Evolutionary conservation across 2,329 filamentous ascomycete species (phyloP), one percentile per base, ranked within the genome.

Genomic region (Colletotrichum acutatum): DNA sequence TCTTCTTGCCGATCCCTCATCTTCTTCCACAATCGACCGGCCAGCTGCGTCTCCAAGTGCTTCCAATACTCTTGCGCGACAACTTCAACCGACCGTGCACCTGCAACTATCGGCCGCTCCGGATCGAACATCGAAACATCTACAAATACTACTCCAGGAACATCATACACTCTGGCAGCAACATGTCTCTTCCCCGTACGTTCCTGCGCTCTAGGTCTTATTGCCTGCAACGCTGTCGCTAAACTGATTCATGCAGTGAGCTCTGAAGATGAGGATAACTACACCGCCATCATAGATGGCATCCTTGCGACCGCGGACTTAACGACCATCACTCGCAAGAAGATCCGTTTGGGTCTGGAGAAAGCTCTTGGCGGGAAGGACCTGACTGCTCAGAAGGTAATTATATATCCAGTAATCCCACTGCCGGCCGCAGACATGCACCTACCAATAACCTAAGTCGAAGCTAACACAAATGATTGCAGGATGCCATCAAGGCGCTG

Each of bases 401-500:
- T 34, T 34, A 34, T 71, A 42, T 4, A 9, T 24, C 30, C 26
- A 12, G 12, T 19, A 24, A 37, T 30, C 49, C 49, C 16, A 24
- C 46, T 26, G 11, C 9, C 26, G 26, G 28, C 67, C 58, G 52
- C 32, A 42, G 7, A 42, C 37, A 26, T 28, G n/a, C n/a, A 14
- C n/a, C 63, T 32, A 28, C 34, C 16, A 12, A 53, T 42, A 5
- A 12, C n/a, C 19, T 12, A 12, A 30, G n/a, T 34, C 11, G 12
- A 34, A 34, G 28, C 60, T 70, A 52, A 74, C 66, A 28, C 19
- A 37, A 30, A 3, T 24, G 53, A 8, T 32, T 32, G 4, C 74
- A 94, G 93, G 85, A 88, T 79, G 90, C 90, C 16, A 92, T 95
- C 82, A 94, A 94, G 80, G 85, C 85, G 64, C 86, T 95, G 61